A percentile compares a stretch with the other conserved stretches of the same genome.
phyloP scores from a whole-genome alignment of 2,329 filamentous ascomycete genomes.

The Simplicillium aogashimaense region DNA sequence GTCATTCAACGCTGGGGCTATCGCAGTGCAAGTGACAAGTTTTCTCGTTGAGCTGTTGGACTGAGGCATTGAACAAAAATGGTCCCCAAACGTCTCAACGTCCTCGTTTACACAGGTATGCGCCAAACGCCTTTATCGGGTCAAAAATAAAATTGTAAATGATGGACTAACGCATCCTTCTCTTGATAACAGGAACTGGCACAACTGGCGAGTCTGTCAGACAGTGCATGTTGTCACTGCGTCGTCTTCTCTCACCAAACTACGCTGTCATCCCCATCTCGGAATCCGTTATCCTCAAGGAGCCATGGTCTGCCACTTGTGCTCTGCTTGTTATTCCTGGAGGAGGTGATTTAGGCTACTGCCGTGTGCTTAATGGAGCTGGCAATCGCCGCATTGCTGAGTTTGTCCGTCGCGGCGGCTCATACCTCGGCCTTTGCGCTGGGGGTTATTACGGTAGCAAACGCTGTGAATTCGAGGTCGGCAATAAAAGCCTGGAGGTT shows the following conservation, averaged over 20 bases:
- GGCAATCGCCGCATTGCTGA: conserved; percentile 79
- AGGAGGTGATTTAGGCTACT: conserved; percentile 89
- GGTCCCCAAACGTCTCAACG: conserved; percentile 67
- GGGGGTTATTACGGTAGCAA: conserved; percentile 83
- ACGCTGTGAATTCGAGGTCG: conserved; percentile 86
- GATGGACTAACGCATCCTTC: conserved; percentile 2
- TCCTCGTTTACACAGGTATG: conserved; percentile 83
- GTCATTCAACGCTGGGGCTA: neutral
- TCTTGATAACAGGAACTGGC: conserved; percentile 56
- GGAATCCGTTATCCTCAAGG: conserved; percentile 70
- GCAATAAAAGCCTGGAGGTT: conserved; percentile 68
- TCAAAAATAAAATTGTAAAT: neutral
- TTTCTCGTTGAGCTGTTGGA: neutral
- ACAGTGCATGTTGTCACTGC: conserved; percentile 79
- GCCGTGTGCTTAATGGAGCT: conserved; percentile 73
- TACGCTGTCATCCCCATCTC: conserved; percentile 87
- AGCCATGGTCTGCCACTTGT: conserved; percentile 83
- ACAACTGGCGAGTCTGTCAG: conserved; percentile 81
- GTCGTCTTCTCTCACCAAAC: conserved; percentile 74
- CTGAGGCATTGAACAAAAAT: conserved; percentile 28
- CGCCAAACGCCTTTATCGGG: neutral
- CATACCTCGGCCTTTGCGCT: conserved; percentile 86
- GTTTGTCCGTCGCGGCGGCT: conserved; percentile 76
- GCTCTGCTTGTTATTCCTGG: conserved; percentile 87
- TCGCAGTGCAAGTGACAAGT: neutral